These are phyloP conservation scores for Trypanosoma mega DNA, from an alignment of 208 protist species.

Conservation along the genomic window DNA sequence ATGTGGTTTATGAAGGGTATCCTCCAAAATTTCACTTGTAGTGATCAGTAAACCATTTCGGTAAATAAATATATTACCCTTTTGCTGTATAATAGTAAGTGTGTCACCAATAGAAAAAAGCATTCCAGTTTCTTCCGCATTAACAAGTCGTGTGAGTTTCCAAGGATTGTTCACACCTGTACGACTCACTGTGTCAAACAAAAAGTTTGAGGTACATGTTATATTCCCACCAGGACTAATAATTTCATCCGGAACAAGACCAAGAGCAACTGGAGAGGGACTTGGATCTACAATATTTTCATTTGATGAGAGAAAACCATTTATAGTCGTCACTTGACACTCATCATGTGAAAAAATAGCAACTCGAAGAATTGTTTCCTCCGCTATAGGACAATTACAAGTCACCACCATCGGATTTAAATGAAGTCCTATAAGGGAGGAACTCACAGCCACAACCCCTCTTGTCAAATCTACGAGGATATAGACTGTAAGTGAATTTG, in stretches of 20 bases:
- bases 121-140: slow-evolving; percentile 32
- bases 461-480: slow-evolving; percentile 65
- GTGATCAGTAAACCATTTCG: slow-evolving; percentile 45
- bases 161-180: slow-evolving; percentile 26
- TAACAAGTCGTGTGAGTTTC: slow-evolving; percentile 41
- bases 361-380: slow-evolving; percentile 46
- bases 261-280: slow-evolving; percentile 57
- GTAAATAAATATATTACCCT: slow-evolving; percentile 40
- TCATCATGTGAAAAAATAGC: slow-evolving; percentile 67
- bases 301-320: slow-evolving; percentile 56
- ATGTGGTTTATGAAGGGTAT: slow-evolving; percentile 9
- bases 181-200: slow-evolving; percentile 18
- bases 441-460: slow-evolving; percentile 61
- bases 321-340: slow-evolving; percentile 42
- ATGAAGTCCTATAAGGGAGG: slow-evolving; percentile 57
- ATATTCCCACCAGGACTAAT: slow-evolving; percentile 19
- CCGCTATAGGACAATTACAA: slow-evolving; percentile 39
- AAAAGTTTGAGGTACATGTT: slow-evolving; percentile 22
- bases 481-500: slow-evolving; percentile 40
- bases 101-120: slow-evolving; percentile 85
- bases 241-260: slow-evolving; percentile 47
- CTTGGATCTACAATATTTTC: slow-evolving; percentile 44
- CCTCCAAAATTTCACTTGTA: background rate
- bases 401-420: slow-evolving; percentile 65
- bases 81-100: slow-evolving; percentile 48